phyloP scores from a whole-genome alignment of 2,329 filamentous ascomycete genomes.

The Scortechinia acanthostroma region DNA sequence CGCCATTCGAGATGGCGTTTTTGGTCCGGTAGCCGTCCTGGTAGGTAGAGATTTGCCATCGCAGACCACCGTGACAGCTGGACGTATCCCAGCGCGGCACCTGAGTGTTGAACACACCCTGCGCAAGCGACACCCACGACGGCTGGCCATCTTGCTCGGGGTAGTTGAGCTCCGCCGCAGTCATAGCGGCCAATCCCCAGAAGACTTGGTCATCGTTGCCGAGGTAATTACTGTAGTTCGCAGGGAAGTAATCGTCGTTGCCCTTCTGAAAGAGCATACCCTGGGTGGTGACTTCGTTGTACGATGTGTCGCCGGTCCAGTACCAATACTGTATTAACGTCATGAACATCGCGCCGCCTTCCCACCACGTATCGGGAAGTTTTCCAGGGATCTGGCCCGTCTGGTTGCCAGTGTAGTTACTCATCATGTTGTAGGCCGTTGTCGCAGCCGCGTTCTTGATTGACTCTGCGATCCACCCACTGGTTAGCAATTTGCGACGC shows the following conservation, averaged over 20 bases:
- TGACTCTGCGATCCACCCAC: slow-evolving; percentile 21
- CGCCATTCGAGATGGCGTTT: slow-evolving; percentile 24
- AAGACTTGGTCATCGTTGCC: slow-evolving; percentile 41
- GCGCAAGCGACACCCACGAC: slow-evolving; percentile 37
- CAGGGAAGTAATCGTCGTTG: slow-evolving; percentile 24
- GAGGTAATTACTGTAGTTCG: slow-evolving; percentile 12
- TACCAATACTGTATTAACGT: slow-evolving; percentile 29
- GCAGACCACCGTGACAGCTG: slow-evolving; percentile 43
- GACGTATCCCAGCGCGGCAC: slow-evolving; percentile 41
- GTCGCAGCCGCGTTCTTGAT: slow-evolving; percentile 37
- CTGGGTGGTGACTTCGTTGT: slow-evolving; percentile 25
- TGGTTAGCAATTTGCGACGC: background rate
- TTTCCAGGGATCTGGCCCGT: slow-evolving; percentile 10
- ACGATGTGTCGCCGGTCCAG: slow-evolving; percentile 30
- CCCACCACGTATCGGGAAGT: slow-evolving; percentile 22
- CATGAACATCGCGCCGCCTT: slow-evolving; percentile 21
- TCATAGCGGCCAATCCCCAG: slow-evolving; percentile 37
- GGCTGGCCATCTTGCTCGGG: slow-evolving; percentile 24
- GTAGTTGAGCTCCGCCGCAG: slow-evolving; percentile 33
- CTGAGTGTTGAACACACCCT: slow-evolving; percentile 45
- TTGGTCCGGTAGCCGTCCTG: slow-evolving; percentile 53
- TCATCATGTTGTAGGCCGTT: slow-evolving; percentile 17
- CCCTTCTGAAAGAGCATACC: slow-evolving; percentile 23
- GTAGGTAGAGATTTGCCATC: slow-evolving; percentile 51
- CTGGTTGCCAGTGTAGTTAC: slow-evolving; percentile 20